Evolutionary conservation across 164 flowering plant species (phyloP).

Genomic region (Magnolia sinica): DNA sequence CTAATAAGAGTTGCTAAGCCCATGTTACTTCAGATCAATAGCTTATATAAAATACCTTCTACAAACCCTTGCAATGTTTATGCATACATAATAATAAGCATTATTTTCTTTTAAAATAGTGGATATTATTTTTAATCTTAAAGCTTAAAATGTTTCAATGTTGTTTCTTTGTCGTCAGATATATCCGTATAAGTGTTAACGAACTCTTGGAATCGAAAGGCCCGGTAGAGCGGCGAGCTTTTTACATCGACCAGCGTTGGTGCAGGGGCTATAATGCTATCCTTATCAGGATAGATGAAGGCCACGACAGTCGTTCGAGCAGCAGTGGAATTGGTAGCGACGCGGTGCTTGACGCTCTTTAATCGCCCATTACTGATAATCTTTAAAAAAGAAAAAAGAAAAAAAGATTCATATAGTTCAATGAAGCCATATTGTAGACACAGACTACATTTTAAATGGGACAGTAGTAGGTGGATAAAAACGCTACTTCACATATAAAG

Average conservation of each 20-base stretch:
- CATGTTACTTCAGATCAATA: too few species aligned
- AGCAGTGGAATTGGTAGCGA: constrained; percentile 22
- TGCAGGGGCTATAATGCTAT: constrained; percentile 23
- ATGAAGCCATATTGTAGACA: neutral
- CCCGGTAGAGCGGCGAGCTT: constrained; percentile 17
- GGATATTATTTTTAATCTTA: neutral
- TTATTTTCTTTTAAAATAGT: too few species aligned
- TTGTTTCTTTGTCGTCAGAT: neutral
- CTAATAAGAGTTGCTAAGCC: too few species aligned
- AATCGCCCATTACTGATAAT: constrained; percentile 36
- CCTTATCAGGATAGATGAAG: constrained; percentile 20
- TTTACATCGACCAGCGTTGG: constrained; percentile 11
- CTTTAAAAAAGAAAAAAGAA: constrained; percentile 4
- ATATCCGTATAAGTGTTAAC: neutral
- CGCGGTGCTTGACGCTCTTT: constrained; percentile 34
- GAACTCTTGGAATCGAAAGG: constrained; percentile 22
- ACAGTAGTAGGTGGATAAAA: neutral
- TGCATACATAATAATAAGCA: too few species aligned
- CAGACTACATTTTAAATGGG: neutral
- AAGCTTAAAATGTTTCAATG: constrained; percentile 5
- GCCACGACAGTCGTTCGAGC: constrained; percentile 27
- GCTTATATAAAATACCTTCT: too few species aligned
- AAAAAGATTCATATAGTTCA: neutral
- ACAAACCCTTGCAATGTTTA: too few species aligned
- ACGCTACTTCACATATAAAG: neutral